A percentile compares a stretch with the other conserved stretches of the same genome.
Evolutionary conservation across 345 rosid genomes (phyloP).

Genomic region (Streptanthus diversifolius): DNA sequence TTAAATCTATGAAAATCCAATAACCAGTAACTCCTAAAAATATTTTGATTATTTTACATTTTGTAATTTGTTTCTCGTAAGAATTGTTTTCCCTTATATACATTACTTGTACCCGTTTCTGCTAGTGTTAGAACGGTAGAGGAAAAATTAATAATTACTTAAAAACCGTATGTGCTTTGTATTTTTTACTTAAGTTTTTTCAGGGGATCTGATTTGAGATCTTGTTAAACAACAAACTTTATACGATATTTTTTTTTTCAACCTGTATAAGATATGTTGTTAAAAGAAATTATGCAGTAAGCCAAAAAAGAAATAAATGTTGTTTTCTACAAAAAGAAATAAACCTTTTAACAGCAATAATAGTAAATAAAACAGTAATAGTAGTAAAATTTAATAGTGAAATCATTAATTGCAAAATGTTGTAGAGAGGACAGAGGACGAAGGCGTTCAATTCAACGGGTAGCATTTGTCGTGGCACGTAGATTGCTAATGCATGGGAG

Average conservation of each 20-base stretch:
- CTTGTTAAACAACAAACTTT: background rate
- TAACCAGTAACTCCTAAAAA: too few relatives aligned
- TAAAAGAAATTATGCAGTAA: background rate
- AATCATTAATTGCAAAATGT: constrained; percentile 25
- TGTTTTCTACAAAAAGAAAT: background rate
- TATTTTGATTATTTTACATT: too few relatives aligned
- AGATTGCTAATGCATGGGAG: constrained; percentile 30
- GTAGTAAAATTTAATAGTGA: background rate
- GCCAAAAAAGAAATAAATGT: background rate
- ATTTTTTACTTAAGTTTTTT: background rate
- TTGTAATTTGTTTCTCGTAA: too few relatives aligned
- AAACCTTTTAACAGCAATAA: background rate
- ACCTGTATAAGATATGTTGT: too few relatives aligned
- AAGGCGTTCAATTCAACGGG: constrained; percentile 39
- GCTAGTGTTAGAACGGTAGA: background rate
- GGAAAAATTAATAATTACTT: background rate
- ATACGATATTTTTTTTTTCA: too few relatives aligned
- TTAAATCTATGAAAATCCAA: too few relatives aligned
- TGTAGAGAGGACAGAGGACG: constrained; percentile 11
- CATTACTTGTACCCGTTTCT: background rate
- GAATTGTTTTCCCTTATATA: too few relatives aligned
- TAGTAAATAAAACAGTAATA: background rate
- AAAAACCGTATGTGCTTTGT: background rate
- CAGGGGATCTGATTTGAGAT: background rate
- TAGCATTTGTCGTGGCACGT: constrained; percentile 51